Evolutionary conservation across 306 rosid genomes (phyloP).

Genomic region (Citrullus mucosospermus): DNA sequence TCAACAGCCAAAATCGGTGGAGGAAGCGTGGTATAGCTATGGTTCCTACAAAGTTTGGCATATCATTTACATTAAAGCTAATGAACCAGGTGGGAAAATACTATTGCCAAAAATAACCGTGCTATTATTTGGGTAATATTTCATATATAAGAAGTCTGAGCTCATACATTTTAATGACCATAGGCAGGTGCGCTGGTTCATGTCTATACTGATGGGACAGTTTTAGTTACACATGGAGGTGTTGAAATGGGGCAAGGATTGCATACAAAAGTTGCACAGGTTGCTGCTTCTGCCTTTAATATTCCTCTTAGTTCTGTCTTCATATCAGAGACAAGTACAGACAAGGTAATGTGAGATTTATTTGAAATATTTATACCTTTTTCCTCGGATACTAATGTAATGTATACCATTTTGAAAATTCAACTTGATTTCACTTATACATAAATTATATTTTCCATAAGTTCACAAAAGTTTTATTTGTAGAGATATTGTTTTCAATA

Average conservation of each 20-base stretch:
- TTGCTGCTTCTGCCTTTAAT: constrained; percentile 90
- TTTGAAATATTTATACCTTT: background rate
- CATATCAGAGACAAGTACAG: constrained; percentile 90
- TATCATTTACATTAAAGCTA: constrained; percentile 67
- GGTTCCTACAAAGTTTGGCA: constrained; percentile 92
- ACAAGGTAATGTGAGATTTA: constrained; percentile 49
- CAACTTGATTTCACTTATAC: background rate
- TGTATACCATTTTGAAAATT: background rate
- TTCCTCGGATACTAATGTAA: background rate
- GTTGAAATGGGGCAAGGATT: constrained; percentile 99
- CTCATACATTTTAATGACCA: constrained; percentile 13
- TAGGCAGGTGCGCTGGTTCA: constrained; percentile 98
- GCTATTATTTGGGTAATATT: background rate
- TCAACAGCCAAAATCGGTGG: constrained; percentile 68
- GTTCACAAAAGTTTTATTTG: background rate
- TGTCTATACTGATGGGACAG: constrained; percentile 96
- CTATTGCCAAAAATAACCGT: background rate
- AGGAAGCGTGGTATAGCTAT: constrained; percentile 84
- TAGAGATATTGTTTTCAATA: background rate
- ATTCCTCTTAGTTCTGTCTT: constrained; percentile 83
- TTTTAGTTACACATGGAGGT: constrained; percentile 91
- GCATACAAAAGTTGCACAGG: constrained; percentile 88
- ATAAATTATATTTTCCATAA: background rate
- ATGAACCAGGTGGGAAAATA: constrained; percentile 71
- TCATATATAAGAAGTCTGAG: background rate